phyloP scores from a whole-genome alignment of 495 filamentous ascomycete genomes.

The Penicillium chermesinum region DNA sequence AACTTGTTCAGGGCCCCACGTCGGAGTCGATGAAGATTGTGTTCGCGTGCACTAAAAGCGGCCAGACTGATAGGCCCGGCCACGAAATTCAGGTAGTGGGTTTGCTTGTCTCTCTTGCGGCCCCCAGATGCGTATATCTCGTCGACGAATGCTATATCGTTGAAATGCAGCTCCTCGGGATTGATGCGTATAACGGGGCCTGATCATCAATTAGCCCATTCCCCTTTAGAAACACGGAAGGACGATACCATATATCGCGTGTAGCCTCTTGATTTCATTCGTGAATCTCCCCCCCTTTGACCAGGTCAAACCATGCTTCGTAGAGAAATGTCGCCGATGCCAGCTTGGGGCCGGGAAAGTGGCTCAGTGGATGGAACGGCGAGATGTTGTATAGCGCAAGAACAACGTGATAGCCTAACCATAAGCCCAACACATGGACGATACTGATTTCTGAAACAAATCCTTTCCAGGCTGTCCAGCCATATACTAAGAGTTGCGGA shows the following conservation, averaged over 20 bases:
- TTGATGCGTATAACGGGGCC: conserved; percentile 30
- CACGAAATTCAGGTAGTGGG: neutral
- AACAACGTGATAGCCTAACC: neutral
- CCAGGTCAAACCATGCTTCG: neutral
- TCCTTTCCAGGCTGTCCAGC: neutral
- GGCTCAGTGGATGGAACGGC: neutral
- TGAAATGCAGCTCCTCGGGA: conserved; percentile 25
- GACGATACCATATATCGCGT: neutral
- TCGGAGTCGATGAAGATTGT: neutral
- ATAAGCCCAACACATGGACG: neutral
- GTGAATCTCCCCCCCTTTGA: neutral
- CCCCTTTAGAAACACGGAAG: too few species aligned
- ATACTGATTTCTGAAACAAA: neutral
- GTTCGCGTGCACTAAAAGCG: neutral
- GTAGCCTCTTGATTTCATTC: neutral
- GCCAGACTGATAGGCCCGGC: neutral
- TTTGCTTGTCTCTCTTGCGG: conserved; percentile 20
- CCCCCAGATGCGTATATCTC: conserved; percentile 18
- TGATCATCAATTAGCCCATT: neutral
- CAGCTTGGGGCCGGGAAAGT: neutral
- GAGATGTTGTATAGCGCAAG: neutral
- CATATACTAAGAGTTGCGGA: too few species aligned
- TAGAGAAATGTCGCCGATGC: neutral
- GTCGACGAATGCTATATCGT: conserved; percentile 24
- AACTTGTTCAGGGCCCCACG: neutral